These are phyloP conservation scores for Solanum piurae DNA, from an alignment of 257 asterid species.

Conservation along the genomic window DNA sequence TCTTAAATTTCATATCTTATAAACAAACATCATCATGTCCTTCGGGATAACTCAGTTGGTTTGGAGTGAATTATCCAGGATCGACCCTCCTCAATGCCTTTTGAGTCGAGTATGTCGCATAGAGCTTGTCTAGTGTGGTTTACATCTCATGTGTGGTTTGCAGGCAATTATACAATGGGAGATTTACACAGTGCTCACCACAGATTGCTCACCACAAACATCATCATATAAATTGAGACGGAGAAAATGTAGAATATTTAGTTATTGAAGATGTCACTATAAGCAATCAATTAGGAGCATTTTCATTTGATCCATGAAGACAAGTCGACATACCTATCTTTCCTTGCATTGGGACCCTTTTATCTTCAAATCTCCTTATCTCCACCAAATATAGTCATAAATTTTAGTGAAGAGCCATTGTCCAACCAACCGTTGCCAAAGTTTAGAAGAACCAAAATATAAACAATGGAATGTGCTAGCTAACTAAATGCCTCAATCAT, in stretches of 20 bases:
- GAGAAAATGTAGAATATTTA: too few relatives aligned
- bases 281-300: not conserved
- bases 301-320: not conserved
- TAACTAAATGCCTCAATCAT: not conserved
- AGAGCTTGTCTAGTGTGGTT: too few relatives aligned
- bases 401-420: not conserved
- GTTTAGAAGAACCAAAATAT: not conserved
- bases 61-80: too few relatives aligned
- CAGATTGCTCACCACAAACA: too few relatives aligned
- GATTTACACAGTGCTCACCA: accelerated
- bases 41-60: too few relatives aligned
- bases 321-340: not conserved
- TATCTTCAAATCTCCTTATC: not conserved
- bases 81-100: too few relatives aligned
- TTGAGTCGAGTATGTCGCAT: too few relatives aligned
- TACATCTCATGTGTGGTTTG: too few relatives aligned
- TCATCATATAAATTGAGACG: too few relatives aligned
- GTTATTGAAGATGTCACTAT: not conserved
- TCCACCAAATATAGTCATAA: not conserved
- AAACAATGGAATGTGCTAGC: not conserved
- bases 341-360: not conserved
- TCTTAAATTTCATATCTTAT: too few relatives aligned
- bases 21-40: too few relatives aligned
- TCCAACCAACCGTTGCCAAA: not conserved
- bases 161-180: too few relatives aligned